These are phyloP conservation scores for Boletus patriciae DNA, from an alignment of 768 basidiomycete species.

Conservation along the genomic window DNA sequence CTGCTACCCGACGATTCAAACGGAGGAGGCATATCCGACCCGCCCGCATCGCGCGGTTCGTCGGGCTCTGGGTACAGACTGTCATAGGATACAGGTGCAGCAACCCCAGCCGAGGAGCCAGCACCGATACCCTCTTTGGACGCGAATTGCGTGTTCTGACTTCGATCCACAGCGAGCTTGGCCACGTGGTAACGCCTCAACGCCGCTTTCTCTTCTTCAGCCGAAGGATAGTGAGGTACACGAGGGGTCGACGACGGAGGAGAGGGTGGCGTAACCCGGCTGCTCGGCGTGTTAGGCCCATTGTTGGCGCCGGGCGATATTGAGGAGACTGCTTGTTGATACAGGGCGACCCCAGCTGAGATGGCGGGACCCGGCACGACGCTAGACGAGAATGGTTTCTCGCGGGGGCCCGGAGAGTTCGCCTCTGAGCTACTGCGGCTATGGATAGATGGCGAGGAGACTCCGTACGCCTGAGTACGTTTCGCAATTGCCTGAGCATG, in stretches of 20 bases:
- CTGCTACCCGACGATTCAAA: constrained; percentile 45
- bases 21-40: constrained; percentile 50
- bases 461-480: constrained; percentile 49
- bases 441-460: constrained; percentile 25
- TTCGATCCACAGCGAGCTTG: constrained; percentile 65
- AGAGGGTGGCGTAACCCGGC: constrained; percentile 33
- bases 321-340: constrained; percentile 46
- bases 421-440: constrained; percentile 32
- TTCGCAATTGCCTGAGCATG: constrained; percentile 66
- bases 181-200: constrained; percentile 68
- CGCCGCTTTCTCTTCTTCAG: constrained; percentile 75
- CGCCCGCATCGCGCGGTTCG: constrained; percentile 23
- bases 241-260: constrained; percentile 26
- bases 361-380: constrained; percentile 21
- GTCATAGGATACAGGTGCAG: constrained; percentile 61
- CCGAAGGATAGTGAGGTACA: constrained; percentile 55
- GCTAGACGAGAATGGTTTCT: constrained; percentile 14
- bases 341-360: constrained; percentile 46
- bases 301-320: constrained; percentile 27
- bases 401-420: constrained; percentile 18
- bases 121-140: constrained; percentile 19
- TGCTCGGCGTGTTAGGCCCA: constrained; percentile 16
- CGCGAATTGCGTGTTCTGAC: constrained; percentile 41
- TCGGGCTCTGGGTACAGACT: constrained; percentile 51
- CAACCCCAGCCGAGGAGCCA: constrained; percentile 19